These are phyloP conservation scores for Heterobasidion parviporum DNA, from an alignment of 1,284 basidiomycete species.

Conservation along the genomic window DNA sequence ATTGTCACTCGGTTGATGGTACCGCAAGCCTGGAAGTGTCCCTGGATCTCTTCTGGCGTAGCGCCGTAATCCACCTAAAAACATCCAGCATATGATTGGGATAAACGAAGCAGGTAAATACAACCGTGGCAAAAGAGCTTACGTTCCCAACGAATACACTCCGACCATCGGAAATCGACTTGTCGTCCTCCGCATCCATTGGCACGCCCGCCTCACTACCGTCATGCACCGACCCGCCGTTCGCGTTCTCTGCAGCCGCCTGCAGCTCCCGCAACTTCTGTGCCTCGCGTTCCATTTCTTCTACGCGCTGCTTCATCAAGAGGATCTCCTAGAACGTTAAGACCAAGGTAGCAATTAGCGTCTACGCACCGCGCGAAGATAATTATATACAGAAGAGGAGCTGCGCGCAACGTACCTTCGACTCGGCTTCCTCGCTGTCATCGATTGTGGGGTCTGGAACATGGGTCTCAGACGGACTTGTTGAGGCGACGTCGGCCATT, in stretches of 20 bases:
- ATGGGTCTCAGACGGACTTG: slow-evolving; percentile 18
- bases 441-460: slow-evolving; percentile 19
- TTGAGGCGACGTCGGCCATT: slow-evolving; percentile 25
- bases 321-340: slow-evolving; percentile 55
- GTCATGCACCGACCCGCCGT: slow-evolving; percentile 25
- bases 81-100: background rate
- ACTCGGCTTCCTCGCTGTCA: slow-evolving; percentile 30
- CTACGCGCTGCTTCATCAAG: slow-evolving; percentile 88
- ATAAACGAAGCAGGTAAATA: background rate
- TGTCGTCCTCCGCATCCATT: slow-evolving; percentile 74
- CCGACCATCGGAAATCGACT: slow-evolving; percentile 72
- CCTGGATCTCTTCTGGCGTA: slow-evolving; percentile 97
- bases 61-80: slow-evolving; percentile 95
- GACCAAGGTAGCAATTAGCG: background rate
- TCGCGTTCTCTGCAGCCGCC: slow-evolving; percentile 71
- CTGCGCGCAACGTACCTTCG: slow-evolving; percentile 21
- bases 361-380: background rate
- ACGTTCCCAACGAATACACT: slow-evolving; percentile 98
- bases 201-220: slow-evolving; percentile 33
- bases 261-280: slow-evolving; percentile 87
- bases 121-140: slow-evolving; percentile 25
- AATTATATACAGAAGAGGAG: background rate
- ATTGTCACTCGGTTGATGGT: slow-evolving; percentile 99
- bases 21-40: slow-evolving; percentile 95
- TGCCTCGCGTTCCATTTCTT: slow-evolving; percentile 90